These are phyloP conservation scores for Coemansia sp. DNA, from an alignment of 192 early-diverging fungal genomes.

Conservation along the genomic window DNA sequence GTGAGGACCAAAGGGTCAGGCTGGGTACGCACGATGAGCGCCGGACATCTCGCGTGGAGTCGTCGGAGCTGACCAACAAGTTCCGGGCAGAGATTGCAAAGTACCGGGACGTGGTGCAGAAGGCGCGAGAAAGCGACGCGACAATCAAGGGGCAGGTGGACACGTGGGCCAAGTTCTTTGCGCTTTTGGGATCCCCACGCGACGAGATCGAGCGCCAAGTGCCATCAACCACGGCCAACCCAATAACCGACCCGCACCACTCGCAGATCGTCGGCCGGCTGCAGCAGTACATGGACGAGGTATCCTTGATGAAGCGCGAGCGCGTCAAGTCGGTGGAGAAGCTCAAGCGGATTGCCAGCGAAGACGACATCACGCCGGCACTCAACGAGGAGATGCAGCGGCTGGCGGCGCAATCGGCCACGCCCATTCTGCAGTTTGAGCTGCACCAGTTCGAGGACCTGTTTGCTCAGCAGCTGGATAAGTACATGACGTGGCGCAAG, in stretches of 20 bases:
- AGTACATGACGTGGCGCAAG: constrained; percentile 66
- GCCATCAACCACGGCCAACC: constrained; percentile 59
- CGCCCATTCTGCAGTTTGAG: constrained; percentile 66
- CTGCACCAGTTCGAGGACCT: constrained; percentile 74
- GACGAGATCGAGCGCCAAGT: constrained; percentile 57
- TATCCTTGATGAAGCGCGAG: constrained; percentile 57
- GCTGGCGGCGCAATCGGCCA: constrained; percentile 57
- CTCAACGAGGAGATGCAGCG: constrained; percentile 65
- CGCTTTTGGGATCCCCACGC: constrained; percentile 30
- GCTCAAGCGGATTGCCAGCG: constrained; percentile 62
- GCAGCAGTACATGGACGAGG: constrained; percentile 58
- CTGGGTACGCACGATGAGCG: constrained; percentile 7
- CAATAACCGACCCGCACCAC: constrained; percentile 60
- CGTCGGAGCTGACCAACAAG: constrained; percentile 32
- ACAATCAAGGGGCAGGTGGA: constrained; percentile 54
- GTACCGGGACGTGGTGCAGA: constrained; percentile 64
- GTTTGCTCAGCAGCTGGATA: constrained; percentile 67
- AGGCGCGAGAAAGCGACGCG: constrained; percentile 72
- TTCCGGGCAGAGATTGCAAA: constrained; percentile 40
- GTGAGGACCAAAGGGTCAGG: constrained; percentile 30
- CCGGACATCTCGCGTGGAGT: constrained; percentile 18
- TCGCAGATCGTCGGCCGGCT: constrained; percentile 62
- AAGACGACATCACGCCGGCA: constrained; percentile 77
- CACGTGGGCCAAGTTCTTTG: constrained; percentile 40
- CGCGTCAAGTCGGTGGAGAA: constrained; percentile 63